These are phyloP conservation scores for Wallacemonas collosoma DNA, from an alignment of 208 protist genomes.

Conservation along the genomic window DNA sequence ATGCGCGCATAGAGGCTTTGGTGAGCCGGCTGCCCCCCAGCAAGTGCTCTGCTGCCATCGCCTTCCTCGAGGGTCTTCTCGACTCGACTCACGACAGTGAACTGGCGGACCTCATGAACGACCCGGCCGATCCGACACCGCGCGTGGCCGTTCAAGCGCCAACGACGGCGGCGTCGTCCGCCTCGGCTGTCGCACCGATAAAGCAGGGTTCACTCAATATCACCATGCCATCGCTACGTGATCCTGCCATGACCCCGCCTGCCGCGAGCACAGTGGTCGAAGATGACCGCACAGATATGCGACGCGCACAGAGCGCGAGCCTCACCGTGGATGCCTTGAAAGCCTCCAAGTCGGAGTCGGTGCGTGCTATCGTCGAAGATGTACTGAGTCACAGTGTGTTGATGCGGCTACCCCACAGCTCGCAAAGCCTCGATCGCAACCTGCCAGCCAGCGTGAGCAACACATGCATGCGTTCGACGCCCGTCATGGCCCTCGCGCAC, in stretches of 20 bases:
- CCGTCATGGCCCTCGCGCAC: background rate
- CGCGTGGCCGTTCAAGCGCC: no score
- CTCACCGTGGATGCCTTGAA: constrained; percentile 11
- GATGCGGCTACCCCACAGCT: constrained; percentile 27
- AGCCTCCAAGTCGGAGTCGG: constrained; percentile 25
- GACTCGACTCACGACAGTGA: constrained; percentile 20
- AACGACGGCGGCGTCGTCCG: no score
- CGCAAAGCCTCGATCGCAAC: background rate
- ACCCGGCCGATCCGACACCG: background rate
- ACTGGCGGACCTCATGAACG: constrained; percentile 12
- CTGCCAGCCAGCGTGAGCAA: background rate
- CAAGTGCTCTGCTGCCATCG: constrained; percentile 55
- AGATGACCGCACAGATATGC: background rate
- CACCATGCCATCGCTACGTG: no score
- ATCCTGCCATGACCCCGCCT: no score
- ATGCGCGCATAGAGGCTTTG: constrained; percentile 32
- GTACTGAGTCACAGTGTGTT: constrained; percentile 68
- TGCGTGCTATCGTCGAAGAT: constrained; percentile 55
- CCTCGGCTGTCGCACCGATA: no score
- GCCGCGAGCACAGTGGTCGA: background rate
- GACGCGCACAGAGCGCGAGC: background rate
- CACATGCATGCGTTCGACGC: background rate
- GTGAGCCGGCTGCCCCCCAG: constrained; percentile 48
- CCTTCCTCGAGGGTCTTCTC: constrained; percentile 67
- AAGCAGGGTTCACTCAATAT: no score